Evolutionary conservation across 2,329 filamentous ascomycete species (phyloP).

Genomic region (Ampelomyces quisqualis): DNA sequence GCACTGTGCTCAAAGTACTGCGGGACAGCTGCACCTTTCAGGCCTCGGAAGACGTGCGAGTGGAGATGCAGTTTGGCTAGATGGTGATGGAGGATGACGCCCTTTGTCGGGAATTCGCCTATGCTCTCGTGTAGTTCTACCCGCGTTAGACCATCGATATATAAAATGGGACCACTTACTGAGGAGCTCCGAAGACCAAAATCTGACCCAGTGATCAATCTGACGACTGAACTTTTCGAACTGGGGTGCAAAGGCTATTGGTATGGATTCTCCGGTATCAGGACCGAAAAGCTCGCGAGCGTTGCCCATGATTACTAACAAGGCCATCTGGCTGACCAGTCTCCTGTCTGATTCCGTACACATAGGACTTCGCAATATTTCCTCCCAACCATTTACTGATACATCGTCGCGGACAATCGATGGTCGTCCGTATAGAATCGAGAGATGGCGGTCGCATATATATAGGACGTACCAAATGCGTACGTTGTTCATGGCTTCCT

Average conservation of each 20-base stretch:
- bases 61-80: constrained; percentile 58
- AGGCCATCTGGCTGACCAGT: constrained; percentile 58
- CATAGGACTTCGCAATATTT: constrained; percentile 55
- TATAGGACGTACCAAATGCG: constrained; percentile 61
- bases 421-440: constrained; percentile 61
- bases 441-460: constrained; percentile 66
- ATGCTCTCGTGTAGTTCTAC: constrained; percentile 49
- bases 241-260: constrained; percentile 55
- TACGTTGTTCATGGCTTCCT: constrained; percentile 55
- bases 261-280: constrained; percentile 55
- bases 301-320: constrained; percentile 60
- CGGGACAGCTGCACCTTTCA: constrained; percentile 52
- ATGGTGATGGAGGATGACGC: constrained; percentile 55
- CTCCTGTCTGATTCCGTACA: constrained; percentile 58
- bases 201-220: constrained; percentile 55
- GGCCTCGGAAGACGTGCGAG: constrained; percentile 50
- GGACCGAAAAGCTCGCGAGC: constrained; percentile 58
- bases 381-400: constrained; percentile 59
- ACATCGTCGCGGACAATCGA: constrained; percentile 60
- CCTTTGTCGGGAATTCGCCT: constrained; percentile 53
- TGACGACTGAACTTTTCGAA: constrained; percentile 45
- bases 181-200: constrained; percentile 50
- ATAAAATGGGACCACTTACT: constrained; percentile 36
- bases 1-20: constrained; percentile 50
- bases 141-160: constrained; percentile 17